phyloP scores from a whole-genome alignment of 2,329 filamentous ascomycete genomes.

The Fusarium fujikuroi region DNA sequence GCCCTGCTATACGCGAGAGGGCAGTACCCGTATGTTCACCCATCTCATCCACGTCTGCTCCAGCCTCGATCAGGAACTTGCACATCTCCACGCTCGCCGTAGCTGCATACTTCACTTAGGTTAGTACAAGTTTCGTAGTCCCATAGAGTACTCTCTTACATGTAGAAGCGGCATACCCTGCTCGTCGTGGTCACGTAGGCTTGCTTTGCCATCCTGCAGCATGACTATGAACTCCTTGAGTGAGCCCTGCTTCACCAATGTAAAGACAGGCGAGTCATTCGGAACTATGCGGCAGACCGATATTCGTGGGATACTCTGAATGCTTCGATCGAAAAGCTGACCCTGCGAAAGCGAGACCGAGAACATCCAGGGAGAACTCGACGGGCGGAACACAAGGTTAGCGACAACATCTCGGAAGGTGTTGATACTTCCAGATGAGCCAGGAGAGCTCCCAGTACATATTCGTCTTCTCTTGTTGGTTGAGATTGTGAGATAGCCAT shows the following conservation, averaged over 20 bases:
- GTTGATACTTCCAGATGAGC: background rate
- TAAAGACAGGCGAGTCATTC: background rate
- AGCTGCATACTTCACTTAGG: background rate
- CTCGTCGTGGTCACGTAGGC: constrained; percentile 23
- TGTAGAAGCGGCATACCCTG: constrained; percentile 22
- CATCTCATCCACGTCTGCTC: constrained; percentile 29
- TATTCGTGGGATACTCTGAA: constrained; percentile 27
- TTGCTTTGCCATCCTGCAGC: constrained; percentile 10
- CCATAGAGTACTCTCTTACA: background rate
- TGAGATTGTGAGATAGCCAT: constrained; percentile 10
- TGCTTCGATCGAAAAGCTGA: constrained; percentile 25
- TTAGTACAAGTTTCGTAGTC: background rate
- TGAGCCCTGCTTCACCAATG: background rate
- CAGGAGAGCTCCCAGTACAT: background rate
- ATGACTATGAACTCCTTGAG: background rate
- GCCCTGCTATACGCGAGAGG: constrained; percentile 2
- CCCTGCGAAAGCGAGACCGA: constrained; percentile 22
- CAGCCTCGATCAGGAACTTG: constrained; percentile 24
- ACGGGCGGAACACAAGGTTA: constrained; percentile 20
- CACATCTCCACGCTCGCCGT: constrained; percentile 13
- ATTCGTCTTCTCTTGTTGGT: constrained; percentile 20
- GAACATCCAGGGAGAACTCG: background rate
- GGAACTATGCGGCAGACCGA: constrained; percentile 20
- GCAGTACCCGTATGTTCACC: constrained; percentile 8
- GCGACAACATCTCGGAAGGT: constrained; percentile 10